Evolutionary conservation across 2,329 filamentous ascomycete genomes (phyloP).

Genomic region (Raffaelea deltoideospora): DNA sequence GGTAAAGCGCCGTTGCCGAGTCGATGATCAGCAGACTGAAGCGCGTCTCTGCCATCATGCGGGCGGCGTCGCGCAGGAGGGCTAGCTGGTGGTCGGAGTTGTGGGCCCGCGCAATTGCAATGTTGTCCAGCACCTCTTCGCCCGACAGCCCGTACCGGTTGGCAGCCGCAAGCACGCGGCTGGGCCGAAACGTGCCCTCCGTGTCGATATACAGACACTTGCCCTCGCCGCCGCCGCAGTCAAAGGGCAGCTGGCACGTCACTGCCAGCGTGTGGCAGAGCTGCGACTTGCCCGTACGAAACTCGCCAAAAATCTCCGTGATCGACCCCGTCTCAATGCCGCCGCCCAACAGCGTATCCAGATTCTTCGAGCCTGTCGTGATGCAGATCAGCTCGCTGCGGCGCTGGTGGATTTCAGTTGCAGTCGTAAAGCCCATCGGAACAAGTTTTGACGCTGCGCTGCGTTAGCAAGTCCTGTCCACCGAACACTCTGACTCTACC

Average conservation of each 20-base stretch:
- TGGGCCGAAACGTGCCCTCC: constrained; percentile 90
- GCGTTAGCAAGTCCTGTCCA: background rate
- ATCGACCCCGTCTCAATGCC: constrained; percentile 95
- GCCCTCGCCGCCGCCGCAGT: constrained; percentile 96
- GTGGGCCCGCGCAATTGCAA: constrained; percentile 94
- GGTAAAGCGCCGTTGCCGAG: constrained; percentile 86
- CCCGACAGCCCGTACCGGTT: constrained; percentile 89
- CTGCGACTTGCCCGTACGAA: constrained; percentile 94
- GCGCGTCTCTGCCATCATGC: constrained; percentile 99
- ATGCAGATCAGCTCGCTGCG: constrained; percentile 96
- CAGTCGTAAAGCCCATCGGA: constrained; percentile 97
- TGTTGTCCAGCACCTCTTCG: constrained; percentile 95
- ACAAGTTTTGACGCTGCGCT: constrained; percentile 76
- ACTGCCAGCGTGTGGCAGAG: constrained; percentile 98
- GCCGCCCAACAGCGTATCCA: constrained; percentile 87
- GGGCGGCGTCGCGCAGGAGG: constrained; percentile 81
- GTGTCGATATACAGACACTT: constrained; percentile 99
- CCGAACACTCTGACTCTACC: too few relatives aligned
- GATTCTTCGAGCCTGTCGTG: constrained; percentile 92
- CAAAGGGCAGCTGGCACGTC: constrained; percentile 92
- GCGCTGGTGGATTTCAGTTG: constrained; percentile 96
- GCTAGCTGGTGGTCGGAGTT: constrained; percentile 97
- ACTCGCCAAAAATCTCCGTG: constrained; percentile 96
- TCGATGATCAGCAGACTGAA: constrained; percentile 95
- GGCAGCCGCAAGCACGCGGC: constrained; percentile 78